These are phyloP conservation scores for Termitomyces titanicus DNA, from an alignment of 768 basidiomycete species.

Conservation along the genomic window DNA sequence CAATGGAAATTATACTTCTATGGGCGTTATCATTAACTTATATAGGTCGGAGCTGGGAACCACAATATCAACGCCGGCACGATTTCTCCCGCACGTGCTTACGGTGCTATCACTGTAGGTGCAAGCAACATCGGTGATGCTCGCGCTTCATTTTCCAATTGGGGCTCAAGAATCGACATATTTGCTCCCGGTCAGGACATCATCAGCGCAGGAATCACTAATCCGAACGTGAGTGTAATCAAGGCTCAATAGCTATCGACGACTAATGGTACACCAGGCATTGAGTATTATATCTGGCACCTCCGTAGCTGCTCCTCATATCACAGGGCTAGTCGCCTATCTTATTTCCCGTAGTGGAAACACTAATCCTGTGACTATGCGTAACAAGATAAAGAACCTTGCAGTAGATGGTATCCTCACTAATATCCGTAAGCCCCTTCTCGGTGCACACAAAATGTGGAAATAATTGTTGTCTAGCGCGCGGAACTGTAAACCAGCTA, in stretches of 20 bases:
- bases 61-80: neutral
- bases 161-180: conserved; percentile 27
- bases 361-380: conserved; percentile 5
- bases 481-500: too few relatives aligned
- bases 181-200: conserved; percentile 30
- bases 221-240: neutral
- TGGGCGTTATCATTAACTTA: too few relatives aligned
- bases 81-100: conserved; percentile 4
- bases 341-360: conserved; percentile 6
- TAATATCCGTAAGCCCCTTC: conserved; percentile 4
- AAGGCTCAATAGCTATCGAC: neutral
- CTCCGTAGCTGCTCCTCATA: conserved; percentile 12
- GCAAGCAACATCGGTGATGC: conserved; percentile 23
- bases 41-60: conserved; percentile 12
- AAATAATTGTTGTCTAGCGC: too few relatives aligned
- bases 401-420: neutral
- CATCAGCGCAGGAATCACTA: conserved; percentile 18
- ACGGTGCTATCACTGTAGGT: conserved; percentile 6
- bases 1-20: too few relatives aligned
- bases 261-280: neutral
- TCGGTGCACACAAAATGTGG: too few relatives aligned
- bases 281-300: conserved; percentile 6
- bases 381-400: neutral
- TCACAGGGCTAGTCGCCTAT: conserved; percentile 8
- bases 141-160: conserved; percentile 31